Conservation (phyloP, 257 asterid genomes). For the Euphrasia confusa region DNA sequence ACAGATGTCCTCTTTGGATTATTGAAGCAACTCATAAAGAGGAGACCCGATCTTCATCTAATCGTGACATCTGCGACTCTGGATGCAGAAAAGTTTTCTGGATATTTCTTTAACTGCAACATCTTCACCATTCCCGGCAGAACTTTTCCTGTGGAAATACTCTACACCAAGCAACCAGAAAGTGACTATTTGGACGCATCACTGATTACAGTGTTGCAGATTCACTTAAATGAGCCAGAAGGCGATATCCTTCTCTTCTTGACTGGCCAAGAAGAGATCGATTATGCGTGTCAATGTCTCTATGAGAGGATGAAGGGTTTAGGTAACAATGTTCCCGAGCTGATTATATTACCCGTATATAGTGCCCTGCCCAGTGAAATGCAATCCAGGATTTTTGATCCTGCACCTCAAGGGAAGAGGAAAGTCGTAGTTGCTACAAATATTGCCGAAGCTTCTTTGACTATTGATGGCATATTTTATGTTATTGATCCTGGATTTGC, state of each 20-base stretch:
- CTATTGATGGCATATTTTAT: conserved; percentile 90
- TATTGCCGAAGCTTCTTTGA: conserved; percentile 93
- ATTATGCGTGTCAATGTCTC: conserved; percentile 90
- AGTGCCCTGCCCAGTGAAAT: conserved; percentile 96
- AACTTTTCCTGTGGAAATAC: conserved; percentile 87
- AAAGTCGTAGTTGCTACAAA: conserved; percentile 94
- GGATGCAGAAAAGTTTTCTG: conserved; percentile 94
- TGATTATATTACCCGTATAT: conserved; percentile 84
- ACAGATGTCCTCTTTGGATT: conserved; percentile 87
- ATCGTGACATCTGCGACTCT: conserved; percentile 92
- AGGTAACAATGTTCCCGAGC: conserved; percentile 79
- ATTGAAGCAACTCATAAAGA: conserved; percentile 63
- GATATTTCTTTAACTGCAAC: conserved; percentile 86
- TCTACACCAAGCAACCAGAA: conserved; percentile 94
- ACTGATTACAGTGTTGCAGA: conserved; percentile 80
- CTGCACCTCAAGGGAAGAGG: conserved; percentile 98
- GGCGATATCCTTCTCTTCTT: conserved; percentile 92
- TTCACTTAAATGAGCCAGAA: conserved; percentile 93
- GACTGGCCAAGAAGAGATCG: conserved; percentile 98
- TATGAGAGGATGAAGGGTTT: conserved; percentile 91
- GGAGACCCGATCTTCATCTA: conserved; percentile 85
- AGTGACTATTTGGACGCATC: conserved; percentile 92
- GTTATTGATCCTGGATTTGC: conserved; percentile 96
- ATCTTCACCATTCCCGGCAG: conserved; percentile 95
- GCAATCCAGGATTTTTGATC: conserved; percentile 92